Conservation (phyloP, 2,329 filamentous ascomycete species). For the Sarocladiaceae sp. region DNA sequence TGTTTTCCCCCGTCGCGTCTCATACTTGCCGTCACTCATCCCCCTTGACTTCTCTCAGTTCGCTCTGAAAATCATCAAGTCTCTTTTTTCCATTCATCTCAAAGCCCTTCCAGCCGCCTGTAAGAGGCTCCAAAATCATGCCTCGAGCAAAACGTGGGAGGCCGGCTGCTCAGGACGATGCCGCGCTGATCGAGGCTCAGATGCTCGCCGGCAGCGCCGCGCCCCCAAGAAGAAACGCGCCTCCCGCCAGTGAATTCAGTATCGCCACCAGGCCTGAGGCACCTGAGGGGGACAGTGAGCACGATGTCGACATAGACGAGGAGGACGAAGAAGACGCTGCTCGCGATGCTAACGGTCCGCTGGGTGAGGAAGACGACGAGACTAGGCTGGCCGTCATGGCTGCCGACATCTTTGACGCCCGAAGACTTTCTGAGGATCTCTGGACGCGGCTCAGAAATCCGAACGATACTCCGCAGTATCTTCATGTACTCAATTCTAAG, state of each 20-base stretch:
- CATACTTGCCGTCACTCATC: neutral
- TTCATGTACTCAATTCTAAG: constrained; percentile 19
- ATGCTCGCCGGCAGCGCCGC: too few species aligned
- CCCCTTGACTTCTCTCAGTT: neutral
- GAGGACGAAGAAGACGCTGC: neutral
- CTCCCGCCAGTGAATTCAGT: neutral
- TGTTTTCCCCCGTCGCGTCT: constrained; percentile 1
- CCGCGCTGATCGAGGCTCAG: too few species aligned
- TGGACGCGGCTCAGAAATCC: constrained; percentile 19
- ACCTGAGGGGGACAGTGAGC: constrained; percentile 1
- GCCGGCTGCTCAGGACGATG: too few species aligned
- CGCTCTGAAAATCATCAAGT: neutral
- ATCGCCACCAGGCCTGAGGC: constrained; percentile 1
- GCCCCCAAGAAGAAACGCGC: neutral
- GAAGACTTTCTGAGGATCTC: constrained; percentile 20
- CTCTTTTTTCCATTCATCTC: neutral
- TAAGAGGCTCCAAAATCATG: too few species aligned
- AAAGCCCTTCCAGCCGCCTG: too few species aligned
- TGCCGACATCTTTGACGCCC: constrained; percentile 21
- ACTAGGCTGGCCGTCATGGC: constrained; percentile 17
- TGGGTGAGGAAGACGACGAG: constrained; percentile 11
- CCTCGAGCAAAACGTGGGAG: too few species aligned
- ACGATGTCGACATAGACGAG: neutral
- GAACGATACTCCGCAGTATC: constrained; percentile 15
- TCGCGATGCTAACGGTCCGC: neutral